Base-by-base conservation (phyloP, 2,329 filamentous ascomycete genomes). In the Torrubiellomyces zombiae region DNA sequence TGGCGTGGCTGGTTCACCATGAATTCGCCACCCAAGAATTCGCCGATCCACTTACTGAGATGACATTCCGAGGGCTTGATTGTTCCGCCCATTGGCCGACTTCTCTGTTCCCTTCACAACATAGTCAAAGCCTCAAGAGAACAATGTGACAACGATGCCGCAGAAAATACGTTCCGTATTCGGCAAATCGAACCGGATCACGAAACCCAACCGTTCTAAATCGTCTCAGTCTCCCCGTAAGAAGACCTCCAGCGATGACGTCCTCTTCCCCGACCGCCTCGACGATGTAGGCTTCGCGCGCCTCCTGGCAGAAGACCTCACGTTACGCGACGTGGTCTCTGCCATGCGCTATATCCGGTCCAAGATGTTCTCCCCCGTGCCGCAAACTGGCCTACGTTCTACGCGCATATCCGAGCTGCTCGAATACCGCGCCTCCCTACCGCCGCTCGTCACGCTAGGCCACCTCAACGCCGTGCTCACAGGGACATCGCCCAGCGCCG, bases 301-400 rank as follows among this genome's bases (percentile, higher is more conserved):
- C 16, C 55, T 63, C 3, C 51, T 79, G 1, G 58, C 60, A 9
- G 51, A 58, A 16, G 63, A 73, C 33, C 49, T 69, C 9, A 59
- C 55, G 15, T 58, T 76, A 5, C 56, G 65, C 25, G 68, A 75
- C 43, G 63, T 74, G 2, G 57, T 67, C 0, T 73, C 78, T 42
- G 69, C 71, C 13, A 68, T 81, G 41, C 54, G 61, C 25, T 66
- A 74, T 45, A 63, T 75, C 24, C 63, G 62, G 18, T 48, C 42
- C 12, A 56, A 51, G 38, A 78, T 76, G 63, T 82, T 80, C 51
- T 62, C 58, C 19, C 51, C 63, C 2, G 53, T 81, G 8, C 75
- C 75, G 3, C 55, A 60, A 12, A 54, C 61, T 0, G 74, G 75
- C 13, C 69, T 82, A 60, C 65, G 59, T 36, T 73, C 69, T 5